Conservation (phyloP, 768 basidiomycete species). For the Tulasnella sp. region DNA sequence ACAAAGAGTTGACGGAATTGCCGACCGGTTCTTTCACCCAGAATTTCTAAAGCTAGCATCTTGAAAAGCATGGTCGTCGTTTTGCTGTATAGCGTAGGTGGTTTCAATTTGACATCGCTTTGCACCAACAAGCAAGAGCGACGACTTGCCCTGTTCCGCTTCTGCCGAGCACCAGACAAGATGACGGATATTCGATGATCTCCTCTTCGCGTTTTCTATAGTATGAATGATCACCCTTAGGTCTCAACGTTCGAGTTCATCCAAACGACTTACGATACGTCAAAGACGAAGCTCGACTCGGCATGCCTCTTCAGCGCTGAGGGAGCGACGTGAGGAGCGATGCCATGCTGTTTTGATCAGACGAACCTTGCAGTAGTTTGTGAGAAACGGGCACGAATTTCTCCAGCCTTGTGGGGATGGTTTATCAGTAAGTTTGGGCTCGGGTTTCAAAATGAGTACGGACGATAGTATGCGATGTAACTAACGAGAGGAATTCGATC, state of each 20-base stretch:
- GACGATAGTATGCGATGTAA: not conserved
- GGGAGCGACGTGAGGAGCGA: not conserved
- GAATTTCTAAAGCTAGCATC: conserved; percentile 8
- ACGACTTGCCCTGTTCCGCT: conserved; percentile 15
- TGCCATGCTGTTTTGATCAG: not conserved
- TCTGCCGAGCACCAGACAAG: conserved; percentile 17
- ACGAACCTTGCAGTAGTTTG: conserved; percentile 25
- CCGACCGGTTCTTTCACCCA: not conserved
- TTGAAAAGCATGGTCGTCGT: conserved; percentile 19
- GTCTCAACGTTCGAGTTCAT: too few species aligned
- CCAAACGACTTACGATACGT: conserved; percentile 7
- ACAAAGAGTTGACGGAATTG: conserved; percentile 16
- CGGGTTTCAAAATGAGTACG: not conserved
- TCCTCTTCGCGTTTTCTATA: conserved; percentile 1
- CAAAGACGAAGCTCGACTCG: not conserved
- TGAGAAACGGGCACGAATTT: conserved; percentile 35
- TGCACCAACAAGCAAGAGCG: not conserved
- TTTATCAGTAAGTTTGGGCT: not conserved
- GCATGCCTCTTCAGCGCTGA: conserved; percentile 6
- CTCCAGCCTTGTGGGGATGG: conserved; percentile 28
- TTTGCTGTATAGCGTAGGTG: not conserved
- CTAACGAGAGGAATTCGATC: not conserved
- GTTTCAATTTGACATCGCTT: not conserved
- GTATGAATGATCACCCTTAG: not conserved
- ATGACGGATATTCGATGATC: conserved; percentile 15